Evolutionary conservation across 345 rosid genomes (phyloP), one percentile per base, ranked within the genome.

Genomic region (Acer yangbiense): DNA sequence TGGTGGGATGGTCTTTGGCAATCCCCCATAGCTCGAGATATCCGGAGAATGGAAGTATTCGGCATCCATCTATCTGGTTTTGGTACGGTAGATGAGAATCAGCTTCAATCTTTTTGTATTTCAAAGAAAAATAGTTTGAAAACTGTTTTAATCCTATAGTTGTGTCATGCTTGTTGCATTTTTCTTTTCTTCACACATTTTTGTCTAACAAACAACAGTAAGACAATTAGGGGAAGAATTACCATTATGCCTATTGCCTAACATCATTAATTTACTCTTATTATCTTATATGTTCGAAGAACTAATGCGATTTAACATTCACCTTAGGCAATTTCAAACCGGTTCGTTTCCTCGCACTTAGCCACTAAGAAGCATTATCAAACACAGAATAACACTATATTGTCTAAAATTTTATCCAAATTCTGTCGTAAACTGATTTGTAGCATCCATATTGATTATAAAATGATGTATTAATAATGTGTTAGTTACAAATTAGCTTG

Each of bases 1-100:
- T 94, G 99, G 99, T 94, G 97, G 98, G 99, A 94, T 48, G 91
- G 95, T 62, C 82, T 91, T 39, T 96, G 98, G 99, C 98, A 92
- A 80, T 96, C 98, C 0, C 99, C 98, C 0, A 88, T 91, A 58
- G 85, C 89, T 2, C 90, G 95, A 6, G 97, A 96, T 73, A 74
- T 90, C 73, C 91, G 85, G 6, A 84, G 87, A 82, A 77, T 96
- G 78, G 90, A 86, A 32, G 80, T 85, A 60, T 94, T 83, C 3
- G 98, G 99, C 9, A n/a, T 96, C 79, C 81, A 85, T 78, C 89
- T 96, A 20, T 91, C 98, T 0, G 95, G 91, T 55, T 73, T 92
- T 13, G 99, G 98, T 74, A 91, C 94, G 1, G 73, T 88, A 32
- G 92, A 94, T 20, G 93, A 92, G 81, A 85, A 78, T 68, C 80